Percentiles rank a stretch among this genome's conserved stretches.
Evolutionary conservation across 2,329 filamentous ascomycete genomes (phyloP).

Genomic region (Hortaea werneckii): DNA sequence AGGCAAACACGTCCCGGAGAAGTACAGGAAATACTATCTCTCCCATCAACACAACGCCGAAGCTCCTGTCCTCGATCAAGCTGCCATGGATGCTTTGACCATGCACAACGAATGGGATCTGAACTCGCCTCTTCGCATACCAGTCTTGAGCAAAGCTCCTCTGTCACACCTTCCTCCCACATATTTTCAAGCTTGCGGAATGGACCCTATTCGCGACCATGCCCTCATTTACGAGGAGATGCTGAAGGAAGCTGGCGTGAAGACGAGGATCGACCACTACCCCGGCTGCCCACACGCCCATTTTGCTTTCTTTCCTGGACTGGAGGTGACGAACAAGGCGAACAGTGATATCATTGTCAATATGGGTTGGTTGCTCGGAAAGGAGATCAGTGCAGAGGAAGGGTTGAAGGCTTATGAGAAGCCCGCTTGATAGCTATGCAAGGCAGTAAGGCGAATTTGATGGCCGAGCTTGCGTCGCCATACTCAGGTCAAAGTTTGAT

Average conservation of each 20-base stretch:
- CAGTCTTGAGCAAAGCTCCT: slow-evolving; percentile 24
- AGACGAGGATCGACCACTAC: slow-evolving; percentile 37
- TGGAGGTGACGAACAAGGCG: slow-evolving; percentile 18
- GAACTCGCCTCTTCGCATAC: slow-evolving; percentile 16
- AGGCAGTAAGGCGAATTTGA: too few species aligned
- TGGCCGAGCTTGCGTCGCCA: too few species aligned
- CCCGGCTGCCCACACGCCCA: slow-evolving; percentile 36
- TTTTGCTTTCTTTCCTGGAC: slow-evolving; percentile 23
- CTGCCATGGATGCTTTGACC: slow-evolving; percentile 8
- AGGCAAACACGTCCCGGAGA: slow-evolving; percentile 25
- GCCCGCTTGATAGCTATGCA: not conserved
- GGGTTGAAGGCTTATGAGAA: slow-evolving; percentile 1
- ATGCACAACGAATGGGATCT: slow-evolving; percentile 8
- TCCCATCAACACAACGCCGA: slow-evolving; percentile 34
- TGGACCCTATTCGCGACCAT: slow-evolving; percentile 45
- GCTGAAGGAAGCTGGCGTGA: slow-evolving; percentile 35
- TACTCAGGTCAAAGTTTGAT: too few species aligned
- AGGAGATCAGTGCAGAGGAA: slow-evolving; percentile 9
- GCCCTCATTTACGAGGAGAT: slow-evolving; percentile 42
- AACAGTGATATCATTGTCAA: slow-evolving; percentile 23
- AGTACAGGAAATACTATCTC: slow-evolving; percentile 32
- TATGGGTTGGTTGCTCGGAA: slow-evolving; percentile 27
- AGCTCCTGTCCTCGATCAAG: slow-evolving; percentile 23
- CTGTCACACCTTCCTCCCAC: slow-evolving; percentile 33
- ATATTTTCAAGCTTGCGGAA: slow-evolving; percentile 42